phyloP scores from a whole-genome alignment of 1,284 basidiomycete species.

The Leccinum ponderosum region DNA sequence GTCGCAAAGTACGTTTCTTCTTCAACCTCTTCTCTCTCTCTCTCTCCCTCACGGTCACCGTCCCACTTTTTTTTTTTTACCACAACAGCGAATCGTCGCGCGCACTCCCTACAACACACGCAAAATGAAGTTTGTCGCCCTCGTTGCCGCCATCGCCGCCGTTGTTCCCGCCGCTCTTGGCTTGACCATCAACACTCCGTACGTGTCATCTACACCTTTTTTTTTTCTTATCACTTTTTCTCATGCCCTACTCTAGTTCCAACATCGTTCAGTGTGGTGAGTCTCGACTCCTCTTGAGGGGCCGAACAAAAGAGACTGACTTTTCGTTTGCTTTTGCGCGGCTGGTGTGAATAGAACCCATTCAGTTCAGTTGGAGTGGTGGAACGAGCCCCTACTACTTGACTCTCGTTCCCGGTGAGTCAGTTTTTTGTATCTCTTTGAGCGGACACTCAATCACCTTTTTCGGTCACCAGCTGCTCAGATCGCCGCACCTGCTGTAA shows the following conservation, averaged over 20 bases:
- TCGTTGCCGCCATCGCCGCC: constrained; percentile 46
- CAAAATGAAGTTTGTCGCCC: constrained; percentile 54
- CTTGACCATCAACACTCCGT: constrained; percentile 73
- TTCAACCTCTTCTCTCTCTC: background rate
- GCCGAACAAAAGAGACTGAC: background rate
- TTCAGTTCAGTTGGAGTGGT: constrained; percentile 54
- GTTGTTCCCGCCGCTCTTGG: constrained; percentile 47
- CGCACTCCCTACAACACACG: constrained; percentile 19
- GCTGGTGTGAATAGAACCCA: constrained; percentile 48
- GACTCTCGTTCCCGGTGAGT: too few relatives aligned
- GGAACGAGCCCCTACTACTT: constrained; percentile 59
- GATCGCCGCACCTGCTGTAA: constrained; percentile 51
- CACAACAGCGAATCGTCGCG: constrained; percentile 15
- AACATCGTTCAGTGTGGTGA: constrained; percentile 55
- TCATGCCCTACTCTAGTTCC: constrained; percentile 26
- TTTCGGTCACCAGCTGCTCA: constrained; percentile 49
- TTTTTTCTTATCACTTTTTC: background rate
- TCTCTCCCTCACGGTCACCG: background rate
- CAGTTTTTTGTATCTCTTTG: background rate
- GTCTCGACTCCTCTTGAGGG: constrained; percentile 24
- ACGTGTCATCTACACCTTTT: constrained; percentile 32
- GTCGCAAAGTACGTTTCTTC: background rate
- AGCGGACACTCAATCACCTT: background rate
- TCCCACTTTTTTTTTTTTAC: background rate
- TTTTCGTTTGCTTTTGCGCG: background rate